Base-by-base conservation (phyloP, 2,329 filamentous ascomycete species). In the Amauroascus niger region DNA sequence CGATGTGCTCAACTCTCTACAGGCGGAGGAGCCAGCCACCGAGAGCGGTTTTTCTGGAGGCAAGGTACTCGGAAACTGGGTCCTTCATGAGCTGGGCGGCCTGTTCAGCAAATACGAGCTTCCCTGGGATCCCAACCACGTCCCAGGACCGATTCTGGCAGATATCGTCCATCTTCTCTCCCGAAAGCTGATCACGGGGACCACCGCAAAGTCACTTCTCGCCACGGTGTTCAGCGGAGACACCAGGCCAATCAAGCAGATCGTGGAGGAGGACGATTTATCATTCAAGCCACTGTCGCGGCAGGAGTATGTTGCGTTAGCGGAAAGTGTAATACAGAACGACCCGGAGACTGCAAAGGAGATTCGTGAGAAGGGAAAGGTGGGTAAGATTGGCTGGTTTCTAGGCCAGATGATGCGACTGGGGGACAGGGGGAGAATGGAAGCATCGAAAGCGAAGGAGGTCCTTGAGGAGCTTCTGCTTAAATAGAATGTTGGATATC, bases 21-120 rank as follows among this genome's bases (percentile, higher is more conserved):
- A 66, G 35, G 24, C 28, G 3, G 53, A 61, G 24, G 60, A 62
- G 45, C 28, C 40, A 14, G 43, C 40, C 18, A 22, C 7, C 8
- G 28, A 41, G 20, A 24, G 18, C 35, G 35, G 26, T 18, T 61
- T 46, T 26, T 61, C 61, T 13, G 65, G 67, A 33, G 74, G 78
- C 14, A 79, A 75, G 56, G 63, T 73, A 2, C 75, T 74, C 4
- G 79, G 75, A n/a, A 84, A 84, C 59, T 84, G 81, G 86, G 82
- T 87, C 44, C 75, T 89, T 28, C 86, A 90, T 62, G 86, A 89
- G 62, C 75, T 89, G 2, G 86, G 86, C 6, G 82, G 83, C 1
- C 69, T 88, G 9, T 59, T 75, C 33, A 69, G 70, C 55, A 81
- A 79, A 11, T 76, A 79, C 1, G 78, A 80, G 52, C 61, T 65